These are phyloP conservation scores for Ceratonia siliqua DNA, from an alignment of 306 rosid genomes.

Conservation along the genomic window DNA sequence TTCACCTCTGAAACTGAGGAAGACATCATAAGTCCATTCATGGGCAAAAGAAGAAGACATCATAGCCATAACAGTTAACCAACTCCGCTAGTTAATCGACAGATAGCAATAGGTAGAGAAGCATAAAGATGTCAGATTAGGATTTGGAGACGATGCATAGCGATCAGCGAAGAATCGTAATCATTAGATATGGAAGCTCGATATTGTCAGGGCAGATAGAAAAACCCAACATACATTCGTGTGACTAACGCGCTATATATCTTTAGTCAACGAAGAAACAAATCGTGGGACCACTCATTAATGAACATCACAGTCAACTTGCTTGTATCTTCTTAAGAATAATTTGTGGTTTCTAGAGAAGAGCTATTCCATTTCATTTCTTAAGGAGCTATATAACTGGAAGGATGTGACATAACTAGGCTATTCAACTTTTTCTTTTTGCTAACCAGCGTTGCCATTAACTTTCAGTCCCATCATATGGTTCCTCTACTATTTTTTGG, in stretches of 20 bases:
- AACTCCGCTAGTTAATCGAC: no score
- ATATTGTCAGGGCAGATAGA: not conserved
- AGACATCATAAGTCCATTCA: constrained; percentile 45
- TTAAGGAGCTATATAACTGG: not conserved
- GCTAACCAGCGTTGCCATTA: not conserved
- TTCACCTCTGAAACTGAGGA: constrained; percentile 46
- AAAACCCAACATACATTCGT: not conserved
- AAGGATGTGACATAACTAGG: not conserved
- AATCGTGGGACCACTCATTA: not conserved
- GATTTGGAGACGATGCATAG: no score
- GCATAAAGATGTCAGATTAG: no score
- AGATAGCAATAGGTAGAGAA: no score
- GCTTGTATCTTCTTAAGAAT: no score
- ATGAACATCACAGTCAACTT: not conserved
- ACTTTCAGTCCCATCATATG: not conserved
- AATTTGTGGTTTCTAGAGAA: not conserved
- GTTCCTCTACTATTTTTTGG: not conserved
- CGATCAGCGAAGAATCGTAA: not conserved
- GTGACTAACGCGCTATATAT: constrained; percentile 1
- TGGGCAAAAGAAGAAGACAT: constrained; percentile 9
- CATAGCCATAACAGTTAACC: not conserved
- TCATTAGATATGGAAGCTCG: not conserved
- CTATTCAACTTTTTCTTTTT: not conserved
- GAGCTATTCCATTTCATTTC: not conserved
- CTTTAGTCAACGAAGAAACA: not conserved